Conservation (phyloP, 257 asterid genomes). For the Buddleja alternifolia region DNA sequence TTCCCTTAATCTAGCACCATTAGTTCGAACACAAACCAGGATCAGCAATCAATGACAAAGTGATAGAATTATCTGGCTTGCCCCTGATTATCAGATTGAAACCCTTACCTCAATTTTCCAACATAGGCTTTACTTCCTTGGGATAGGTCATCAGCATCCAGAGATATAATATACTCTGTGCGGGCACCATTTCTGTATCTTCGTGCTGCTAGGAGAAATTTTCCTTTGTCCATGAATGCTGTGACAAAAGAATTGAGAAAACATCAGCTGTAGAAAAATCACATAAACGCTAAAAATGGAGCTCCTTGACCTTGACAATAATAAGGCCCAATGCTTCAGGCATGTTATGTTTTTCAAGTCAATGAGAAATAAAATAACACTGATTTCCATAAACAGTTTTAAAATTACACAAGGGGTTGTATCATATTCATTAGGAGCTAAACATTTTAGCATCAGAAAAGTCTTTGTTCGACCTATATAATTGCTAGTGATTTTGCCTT, state of each 20-base stretch:
- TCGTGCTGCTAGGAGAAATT: conserved; percentile 92
- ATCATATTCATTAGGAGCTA: conserved; percentile 1
- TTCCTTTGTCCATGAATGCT: conserved; percentile 84
- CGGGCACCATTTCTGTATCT: conserved; percentile 78
- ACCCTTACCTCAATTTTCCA: conserved; percentile 83
- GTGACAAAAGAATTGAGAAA: conserved; percentile 34
- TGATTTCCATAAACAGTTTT: neutral
- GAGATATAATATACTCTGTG: conserved; percentile 79
- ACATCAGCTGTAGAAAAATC: conserved; percentile 19
- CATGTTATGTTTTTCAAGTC: conserved; percentile 5
- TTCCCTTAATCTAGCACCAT: neutral
- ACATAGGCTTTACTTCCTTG: conserved; percentile 92
- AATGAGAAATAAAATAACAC: neutral
- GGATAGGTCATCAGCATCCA: conserved; percentile 81
- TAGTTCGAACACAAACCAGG: conserved; percentile 5
- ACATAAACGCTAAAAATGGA: neutral
- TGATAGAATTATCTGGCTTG: conserved; percentile 4
- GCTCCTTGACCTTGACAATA: neutral
- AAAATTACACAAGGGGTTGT: neutral
- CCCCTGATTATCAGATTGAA: conserved; percentile 20
- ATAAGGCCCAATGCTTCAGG: neutral
- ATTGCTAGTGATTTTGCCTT: neutral
- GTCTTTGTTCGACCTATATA: neutral
- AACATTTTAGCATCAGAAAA: conserved; percentile 1
- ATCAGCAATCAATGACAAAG: neutral